Conservation (phyloP, 2,329 filamentous ascomycete genomes). For the Lecanoromycetidae sp. region DNA sequence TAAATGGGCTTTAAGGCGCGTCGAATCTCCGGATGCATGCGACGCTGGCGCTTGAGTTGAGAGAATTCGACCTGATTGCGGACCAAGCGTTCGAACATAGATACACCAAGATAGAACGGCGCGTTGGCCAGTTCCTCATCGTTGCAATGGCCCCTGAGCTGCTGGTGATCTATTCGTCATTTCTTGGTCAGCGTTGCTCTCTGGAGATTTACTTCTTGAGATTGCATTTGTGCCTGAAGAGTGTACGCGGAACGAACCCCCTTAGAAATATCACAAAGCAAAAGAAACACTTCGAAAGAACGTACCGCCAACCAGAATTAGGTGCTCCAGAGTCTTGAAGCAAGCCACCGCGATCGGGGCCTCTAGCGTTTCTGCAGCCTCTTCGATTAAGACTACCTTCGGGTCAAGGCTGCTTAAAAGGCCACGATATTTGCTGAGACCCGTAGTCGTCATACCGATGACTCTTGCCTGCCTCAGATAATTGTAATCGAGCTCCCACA, state of each 20-base stretch:
- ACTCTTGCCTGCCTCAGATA: conserved; percentile 50
- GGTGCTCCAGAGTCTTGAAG: conserved; percentile 49
- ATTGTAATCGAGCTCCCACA: conserved; percentile 47
- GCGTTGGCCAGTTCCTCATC: conserved; percentile 45
- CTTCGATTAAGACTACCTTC: conserved; percentile 60
- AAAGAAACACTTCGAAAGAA: too few relatives aligned
- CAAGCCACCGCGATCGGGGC: conserved; percentile 47
- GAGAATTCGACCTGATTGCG: conserved; percentile 49
- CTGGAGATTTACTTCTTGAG: too few relatives aligned
- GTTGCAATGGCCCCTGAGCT: conserved; percentile 59
- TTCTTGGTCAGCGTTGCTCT: too few relatives aligned
- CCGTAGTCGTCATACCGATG: conserved; percentile 64
- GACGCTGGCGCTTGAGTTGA: conserved; percentile 55
- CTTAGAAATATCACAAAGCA: too few relatives aligned
- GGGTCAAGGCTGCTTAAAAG: conserved; percentile 56
- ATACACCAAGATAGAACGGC: conserved; percentile 58
- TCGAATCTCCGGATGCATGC: conserved; percentile 60
- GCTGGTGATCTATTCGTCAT: conserved; percentile 73
- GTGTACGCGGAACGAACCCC: too few relatives aligned
- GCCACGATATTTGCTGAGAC: conserved; percentile 65
- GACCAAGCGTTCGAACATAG: conserved; percentile 71
- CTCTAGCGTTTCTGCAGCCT: conserved; percentile 62
- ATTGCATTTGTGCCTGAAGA: too few relatives aligned
- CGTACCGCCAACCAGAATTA: conserved; percentile 58
- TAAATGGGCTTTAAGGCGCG: conserved; percentile 52